Conservation (phyloP, 169 alveolate species). For the Babesia microti region DNA sequence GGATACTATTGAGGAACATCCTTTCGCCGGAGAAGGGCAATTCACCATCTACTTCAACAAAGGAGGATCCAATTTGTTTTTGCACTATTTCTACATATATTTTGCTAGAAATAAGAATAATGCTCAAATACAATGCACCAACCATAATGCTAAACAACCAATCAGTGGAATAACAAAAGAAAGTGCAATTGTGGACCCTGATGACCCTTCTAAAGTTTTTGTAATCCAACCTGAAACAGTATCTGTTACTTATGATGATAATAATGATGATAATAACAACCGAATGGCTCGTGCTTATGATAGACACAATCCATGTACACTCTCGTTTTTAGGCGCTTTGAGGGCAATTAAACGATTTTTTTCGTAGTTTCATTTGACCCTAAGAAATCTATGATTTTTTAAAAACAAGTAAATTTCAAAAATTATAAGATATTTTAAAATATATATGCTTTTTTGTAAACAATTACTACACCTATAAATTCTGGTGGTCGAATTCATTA, state of each 20-base stretch:
- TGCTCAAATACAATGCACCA: slow-evolving; percentile 12
- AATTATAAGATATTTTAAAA: too few species aligned
- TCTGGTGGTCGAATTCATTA: slow-evolving; percentile 36
- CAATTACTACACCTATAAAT: slow-evolving; percentile 21
- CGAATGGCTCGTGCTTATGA: too few species aligned
- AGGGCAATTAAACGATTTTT: too few species aligned
- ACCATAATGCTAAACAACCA: too few species aligned
- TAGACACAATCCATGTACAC: too few species aligned
- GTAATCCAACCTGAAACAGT: slow-evolving; percentile 28
- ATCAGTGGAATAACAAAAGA: too few species aligned
- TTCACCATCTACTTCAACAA: slow-evolving; percentile 7
- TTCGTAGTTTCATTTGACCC: too few species aligned
- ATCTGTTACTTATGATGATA: slow-evolving; percentile 3
- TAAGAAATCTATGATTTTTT: too few species aligned
- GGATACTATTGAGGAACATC: slow-evolving; percentile 11
- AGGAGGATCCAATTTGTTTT: slow-evolving; percentile 25
- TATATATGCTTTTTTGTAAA: too few species aligned
- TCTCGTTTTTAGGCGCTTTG: too few species aligned
- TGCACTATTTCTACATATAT: slow-evolving; percentile 23
- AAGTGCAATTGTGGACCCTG: slow-evolving; percentile 42
- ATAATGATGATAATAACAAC: slow-evolving; percentile 32
- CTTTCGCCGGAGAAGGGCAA: slow-evolving; percentile 10
- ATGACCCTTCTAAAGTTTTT: slow-evolving; percentile 36
- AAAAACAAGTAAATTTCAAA: too few species aligned
- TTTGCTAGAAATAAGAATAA: slow-evolving; percentile 36